phyloP scores from a whole-genome alignment of 805 yeast species.

The Kodamaea leandrae region DNA sequence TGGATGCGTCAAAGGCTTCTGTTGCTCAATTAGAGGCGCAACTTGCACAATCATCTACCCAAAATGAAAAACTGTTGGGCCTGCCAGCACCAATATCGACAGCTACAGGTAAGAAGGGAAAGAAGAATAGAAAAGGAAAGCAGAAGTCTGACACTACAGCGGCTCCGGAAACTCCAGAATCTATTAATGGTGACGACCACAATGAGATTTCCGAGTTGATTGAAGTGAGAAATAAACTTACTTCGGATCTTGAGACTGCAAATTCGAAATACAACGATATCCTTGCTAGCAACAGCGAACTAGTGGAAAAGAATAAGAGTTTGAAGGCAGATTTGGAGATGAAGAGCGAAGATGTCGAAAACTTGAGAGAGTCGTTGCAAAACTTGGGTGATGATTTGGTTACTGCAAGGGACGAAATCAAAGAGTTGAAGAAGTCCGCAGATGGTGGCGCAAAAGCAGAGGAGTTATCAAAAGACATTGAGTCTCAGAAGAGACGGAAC shows the following conservation, averaged over 20 bases:
- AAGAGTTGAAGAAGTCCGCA: slow-evolving; percentile 24
- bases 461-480: slow-evolving; percentile 14
- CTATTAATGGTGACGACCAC: slow-evolving; percentile 1
- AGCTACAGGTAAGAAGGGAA: slow-evolving; percentile 4
- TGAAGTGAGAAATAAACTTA: not conserved
- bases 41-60: not conserved
- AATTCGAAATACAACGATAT: slow-evolving; percentile 16
- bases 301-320: slow-evolving; percentile 16
- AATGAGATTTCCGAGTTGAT: not conserved
- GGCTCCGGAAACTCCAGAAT: not conserved
- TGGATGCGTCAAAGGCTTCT: slow-evolving; percentile 10
- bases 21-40: not conserved
- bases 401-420: slow-evolving; percentile 58
- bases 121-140: slow-evolving; percentile 26
- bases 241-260: slow-evolving; percentile 13
- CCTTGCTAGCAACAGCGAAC: slow-evolving; percentile 15
- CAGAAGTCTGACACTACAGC: slow-evolving; percentile 14
- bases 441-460: slow-evolving; percentile 9
- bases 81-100: not conserved
- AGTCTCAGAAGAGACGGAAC: not conserved
- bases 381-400: slow-evolving; percentile 80
- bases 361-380: slow-evolving; percentile 69
- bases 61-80: not conserved
- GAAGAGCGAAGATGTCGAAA: slow-evolving; percentile 63
- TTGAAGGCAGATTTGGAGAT: slow-evolving; percentile 30